Evolutionary conservation across 371 early-diverging fungal genomes (phyloP).

Genomic region (Mortierella sp.): DNA sequence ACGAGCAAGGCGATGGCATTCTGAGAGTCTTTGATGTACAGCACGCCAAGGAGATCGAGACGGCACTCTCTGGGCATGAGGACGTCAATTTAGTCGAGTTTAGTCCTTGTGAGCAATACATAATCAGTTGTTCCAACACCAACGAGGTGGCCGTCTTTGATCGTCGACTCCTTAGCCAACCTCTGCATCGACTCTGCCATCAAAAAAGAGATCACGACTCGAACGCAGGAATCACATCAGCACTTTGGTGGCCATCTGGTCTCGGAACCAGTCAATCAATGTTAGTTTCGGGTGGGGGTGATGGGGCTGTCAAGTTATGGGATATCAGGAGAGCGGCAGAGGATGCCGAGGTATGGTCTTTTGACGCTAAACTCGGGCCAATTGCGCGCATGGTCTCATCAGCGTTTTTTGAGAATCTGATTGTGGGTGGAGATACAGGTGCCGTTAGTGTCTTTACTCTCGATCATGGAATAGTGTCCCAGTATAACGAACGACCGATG

Average conservation of each 20-base stretch:
- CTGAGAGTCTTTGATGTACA: slow-evolving; percentile 29
- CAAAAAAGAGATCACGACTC: slow-evolving; percentile 12
- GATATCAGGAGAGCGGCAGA: slow-evolving; percentile 44
- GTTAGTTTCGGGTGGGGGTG: slow-evolving; percentile 52
- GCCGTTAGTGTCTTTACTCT: slow-evolving; percentile 36
- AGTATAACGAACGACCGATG: slow-evolving; percentile 34
- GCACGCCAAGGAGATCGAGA: slow-evolving; percentile 17
- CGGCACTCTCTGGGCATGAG: slow-evolving; percentile 22
- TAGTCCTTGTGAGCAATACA: slow-evolving; percentile 45
- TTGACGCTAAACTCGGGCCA: slow-evolving; percentile 40
- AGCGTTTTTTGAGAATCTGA: slow-evolving; percentile 20
- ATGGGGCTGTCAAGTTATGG: slow-evolving; percentile 50
- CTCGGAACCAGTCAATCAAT: slow-evolving; percentile 16
- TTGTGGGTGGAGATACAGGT: slow-evolving; percentile 40
- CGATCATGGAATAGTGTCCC: slow-evolving; percentile 27
- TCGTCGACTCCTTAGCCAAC: slow-evolving; percentile 21
- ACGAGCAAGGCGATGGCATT: slow-evolving; percentile 39
- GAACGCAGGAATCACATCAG: slow-evolving; percentile 41
- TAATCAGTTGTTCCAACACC: slow-evolving; percentile 36
- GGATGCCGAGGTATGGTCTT: slow-evolving; percentile 33
- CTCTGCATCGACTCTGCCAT: slow-evolving; percentile 34
- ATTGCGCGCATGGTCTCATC: slow-evolving; percentile 34
- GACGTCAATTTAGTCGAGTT: slow-evolving; percentile 52
- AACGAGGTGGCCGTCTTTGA: slow-evolving; percentile 53
- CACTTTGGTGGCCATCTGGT: slow-evolving; percentile 42